Evolutionary conservation across 768 basidiomycete genomes (phyloP).

Genomic region (Trametopsis cervina): DNA sequence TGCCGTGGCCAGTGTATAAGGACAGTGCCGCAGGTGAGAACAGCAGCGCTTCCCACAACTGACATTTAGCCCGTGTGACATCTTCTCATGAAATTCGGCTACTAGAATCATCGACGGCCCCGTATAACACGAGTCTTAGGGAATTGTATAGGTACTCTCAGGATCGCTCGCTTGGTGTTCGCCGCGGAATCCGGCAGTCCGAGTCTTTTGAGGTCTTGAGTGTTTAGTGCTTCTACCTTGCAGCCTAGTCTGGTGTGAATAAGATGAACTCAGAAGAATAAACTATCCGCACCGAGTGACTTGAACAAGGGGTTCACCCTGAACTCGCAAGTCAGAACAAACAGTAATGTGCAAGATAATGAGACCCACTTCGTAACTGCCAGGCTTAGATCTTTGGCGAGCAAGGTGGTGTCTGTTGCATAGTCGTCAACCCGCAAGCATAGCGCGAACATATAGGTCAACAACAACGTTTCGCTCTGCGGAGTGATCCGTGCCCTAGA

Average conservation of each 20-base stretch:
- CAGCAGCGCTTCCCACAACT: too few species aligned
- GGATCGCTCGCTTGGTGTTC: slow-evolving; percentile 61
- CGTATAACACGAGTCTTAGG: slow-evolving; percentile 51
- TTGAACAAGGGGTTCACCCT: slow-evolving; percentile 69
- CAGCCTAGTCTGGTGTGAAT: slow-evolving; percentile 46
- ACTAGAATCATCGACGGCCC: slow-evolving; percentile 18
- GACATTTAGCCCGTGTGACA: too few species aligned
- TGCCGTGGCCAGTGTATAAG: too few species aligned
- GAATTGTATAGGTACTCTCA: slow-evolving; percentile 75
- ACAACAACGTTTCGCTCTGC: slow-evolving; percentile 60
- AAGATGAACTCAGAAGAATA: slow-evolving; percentile 1
- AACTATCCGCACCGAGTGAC: slow-evolving; percentile 47
- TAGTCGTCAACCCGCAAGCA: slow-evolving; percentile 77
- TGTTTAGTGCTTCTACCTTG: slow-evolving; percentile 49
- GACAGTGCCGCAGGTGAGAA: too few species aligned
- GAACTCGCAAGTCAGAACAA: background rate
- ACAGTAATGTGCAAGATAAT: background rate
- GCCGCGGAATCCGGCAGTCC: slow-evolving; percentile 60
- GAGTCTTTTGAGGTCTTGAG: slow-evolving; percentile 59
- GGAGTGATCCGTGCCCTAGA: slow-evolving; percentile 43
- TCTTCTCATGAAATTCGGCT: too few species aligned
- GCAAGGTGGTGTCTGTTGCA: slow-evolving; percentile 54
- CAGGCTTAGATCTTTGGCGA: slow-evolving; percentile 75
- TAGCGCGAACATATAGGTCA: slow-evolving; percentile 76
- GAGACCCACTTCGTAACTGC: slow-evolving; percentile 51